These are phyloP conservation scores for Aspergillus viridinutans DNA, from an alignment of 2,329 filamentous ascomycete species.

Conservation along the genomic window DNA sequence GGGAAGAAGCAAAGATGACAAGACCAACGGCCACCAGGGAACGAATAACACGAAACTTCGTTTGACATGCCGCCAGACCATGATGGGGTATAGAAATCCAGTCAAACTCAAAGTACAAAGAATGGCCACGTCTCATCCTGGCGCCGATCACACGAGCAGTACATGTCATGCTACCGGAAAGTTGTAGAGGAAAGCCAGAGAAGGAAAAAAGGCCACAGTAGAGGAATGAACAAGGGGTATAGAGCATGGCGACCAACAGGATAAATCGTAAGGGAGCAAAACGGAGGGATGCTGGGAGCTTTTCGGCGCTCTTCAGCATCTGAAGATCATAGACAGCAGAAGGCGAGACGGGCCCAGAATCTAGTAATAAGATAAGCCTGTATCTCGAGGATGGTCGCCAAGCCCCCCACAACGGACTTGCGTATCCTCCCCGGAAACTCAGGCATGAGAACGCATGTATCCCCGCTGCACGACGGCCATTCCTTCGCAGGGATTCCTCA, in stretches of 20 bases:
- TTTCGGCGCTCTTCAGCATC: neutral
- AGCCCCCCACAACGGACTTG: neutral
- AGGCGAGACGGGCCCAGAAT: neutral
- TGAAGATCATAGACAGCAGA: neutral
- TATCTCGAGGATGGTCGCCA: neutral
- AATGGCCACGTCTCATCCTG: neutral
- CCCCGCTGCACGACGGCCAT: neutral
- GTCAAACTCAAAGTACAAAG: neutral
- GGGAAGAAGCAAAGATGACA: neutral
- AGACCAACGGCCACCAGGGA: neutral
- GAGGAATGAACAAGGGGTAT: neutral
- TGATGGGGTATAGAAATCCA: neutral
- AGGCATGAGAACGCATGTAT: neutral
- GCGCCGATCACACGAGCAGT: neutral
- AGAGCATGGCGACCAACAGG: neutral
- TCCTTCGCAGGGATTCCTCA: neutral
- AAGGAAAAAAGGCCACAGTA: neutral
- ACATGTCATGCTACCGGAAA: neutral
- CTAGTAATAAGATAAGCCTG: neutral
- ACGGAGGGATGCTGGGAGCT: neutral
- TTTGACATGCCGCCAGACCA: neutral
- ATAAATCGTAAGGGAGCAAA: neutral
- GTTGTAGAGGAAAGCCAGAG: neutral
- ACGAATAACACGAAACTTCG: neutral
- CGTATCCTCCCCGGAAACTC: neutral